These are phyloP conservation scores for Torulaspora globosa DNA, from an alignment of 1,139 yeast species.

Conservation along the genomic window DNA sequence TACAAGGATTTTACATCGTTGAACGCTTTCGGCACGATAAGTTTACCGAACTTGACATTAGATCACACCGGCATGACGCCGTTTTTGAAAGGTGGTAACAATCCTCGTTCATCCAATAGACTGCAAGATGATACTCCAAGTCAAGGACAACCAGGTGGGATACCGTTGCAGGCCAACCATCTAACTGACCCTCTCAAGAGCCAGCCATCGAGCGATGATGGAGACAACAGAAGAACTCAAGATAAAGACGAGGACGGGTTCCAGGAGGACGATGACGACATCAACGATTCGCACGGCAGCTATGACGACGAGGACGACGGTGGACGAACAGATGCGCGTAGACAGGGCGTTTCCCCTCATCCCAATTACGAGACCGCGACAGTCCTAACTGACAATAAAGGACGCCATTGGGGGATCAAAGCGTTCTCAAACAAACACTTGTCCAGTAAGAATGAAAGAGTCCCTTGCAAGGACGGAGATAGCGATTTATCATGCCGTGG, in stretches of 20 bases:
- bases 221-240: conserved; percentile 10
- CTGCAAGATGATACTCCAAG: conserved; percentile 8
- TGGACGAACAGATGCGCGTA: background rate
- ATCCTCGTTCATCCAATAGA: conserved; percentile 6
- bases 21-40: conserved; percentile 21
- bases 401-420: conserved; percentile 1
- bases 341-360: background rate
- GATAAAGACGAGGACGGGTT: conserved; percentile 29
- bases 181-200: background rate
- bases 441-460: conserved; percentile 5
- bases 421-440: background rate
- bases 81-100: conserved; percentile 8
- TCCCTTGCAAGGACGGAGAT: conserved; percentile 5
- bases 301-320: conserved; percentile 20
- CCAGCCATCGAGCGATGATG: background rate
- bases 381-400: background rate
- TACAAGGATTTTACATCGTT: conserved; percentile 17
- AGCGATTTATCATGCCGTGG: background rate
- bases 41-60: conserved; percentile 21
- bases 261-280: conserved; percentile 34
- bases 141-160: conserved; percentile 1
- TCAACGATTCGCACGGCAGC: conserved; percentile 10
- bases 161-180: conserved; percentile 1
- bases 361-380: background rate
- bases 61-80: conserved; percentile 21